Evolutionary conservation across 208 protist species (phyloP), one percentile per base, ranked within the genome.

Genomic region (Wallacemonas rigidus): DNA sequence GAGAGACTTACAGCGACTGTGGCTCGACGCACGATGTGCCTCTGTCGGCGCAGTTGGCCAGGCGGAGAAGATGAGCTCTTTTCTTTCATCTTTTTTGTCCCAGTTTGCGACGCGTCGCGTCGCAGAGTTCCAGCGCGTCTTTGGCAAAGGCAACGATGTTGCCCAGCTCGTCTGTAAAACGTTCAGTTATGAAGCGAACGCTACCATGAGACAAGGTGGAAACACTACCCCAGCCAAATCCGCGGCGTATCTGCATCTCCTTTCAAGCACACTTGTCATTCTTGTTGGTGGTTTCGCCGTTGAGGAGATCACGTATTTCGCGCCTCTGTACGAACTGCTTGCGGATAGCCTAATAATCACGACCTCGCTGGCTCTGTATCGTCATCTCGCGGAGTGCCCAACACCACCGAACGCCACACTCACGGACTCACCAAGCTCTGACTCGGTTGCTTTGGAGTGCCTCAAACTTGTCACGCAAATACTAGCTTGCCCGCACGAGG

Each of bases 21-120:
- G 84, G 84, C 64, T 89, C 3, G 84, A 89, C 53, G 84, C 74
- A 15, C 77, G 80, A 15, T 89, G 84, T 56, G 75, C 74, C 2
- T 67, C 79, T 2, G 35, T 76, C 5, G 77, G 75, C 3, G 62
- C 76, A 3, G 53, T 45, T 41, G 71, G 79, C 26, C 80, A 81
- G 56, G 62, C 36, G 0, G 74, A 69, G 17, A 82, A 82, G 47
- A 79, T 89, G 67, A 78, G 53, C 17, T 54, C 48, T 1, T 86
- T 89, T 68, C 80, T 89, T 2, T 60, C 71, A 26, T 56, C 71
- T 7, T 89, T 86, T 50, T 57, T 84, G 2, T 6, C 48, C 17
- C 63, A 67, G 7, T 81, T 86, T 53, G 44, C 70, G 1, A 79
- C 76, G n/a, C 75, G 76, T 8, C 79, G 69, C n/a, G 68, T 77